Percentiles rank a stretch among this genome's conserved stretches.
Conservation (phyloP, 2,329 filamentous ascomycete species). For the Alternaria brassicicola region DNA sequence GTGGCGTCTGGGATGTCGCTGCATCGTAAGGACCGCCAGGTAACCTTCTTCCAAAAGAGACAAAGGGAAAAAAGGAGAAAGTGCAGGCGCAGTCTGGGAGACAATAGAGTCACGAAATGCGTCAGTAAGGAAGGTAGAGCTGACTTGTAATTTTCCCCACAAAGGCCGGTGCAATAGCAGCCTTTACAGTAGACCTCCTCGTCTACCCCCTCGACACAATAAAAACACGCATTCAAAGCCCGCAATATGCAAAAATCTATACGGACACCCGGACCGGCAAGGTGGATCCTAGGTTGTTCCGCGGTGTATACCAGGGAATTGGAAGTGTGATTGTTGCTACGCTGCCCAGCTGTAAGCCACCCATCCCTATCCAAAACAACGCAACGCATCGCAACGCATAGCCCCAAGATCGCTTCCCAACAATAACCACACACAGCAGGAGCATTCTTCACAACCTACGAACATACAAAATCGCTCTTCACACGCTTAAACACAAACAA, state of each 20-base stretch:
- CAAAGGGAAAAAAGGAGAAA: not conserved
- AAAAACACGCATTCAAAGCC: conserved; percentile 84
- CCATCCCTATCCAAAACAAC: not conserved
- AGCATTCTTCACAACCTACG: conserved; percentile 89
- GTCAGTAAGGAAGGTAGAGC: too few species aligned
- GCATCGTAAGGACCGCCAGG: too few species aligned
- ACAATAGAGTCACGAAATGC: too few species aligned
- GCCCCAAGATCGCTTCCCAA: too few species aligned
- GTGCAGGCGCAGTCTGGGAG: too few species aligned
- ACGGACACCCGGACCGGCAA: conserved; percentile 62
- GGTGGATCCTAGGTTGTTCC: conserved; percentile 64
- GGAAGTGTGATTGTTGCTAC: conserved; percentile 85
- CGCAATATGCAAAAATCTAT: conserved; percentile 73
- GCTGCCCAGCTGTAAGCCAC: conserved; percentile 73
- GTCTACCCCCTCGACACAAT: conserved; percentile 89
- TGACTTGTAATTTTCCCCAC: too few species aligned
- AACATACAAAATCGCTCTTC: conserved; percentile 72
- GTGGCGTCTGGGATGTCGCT: too few species aligned
- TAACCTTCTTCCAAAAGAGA: too few species aligned
- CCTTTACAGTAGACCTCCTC: conserved; percentile 82
- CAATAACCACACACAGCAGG: conserved; percentile 61
- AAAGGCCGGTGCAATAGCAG: conserved; percentile 82
- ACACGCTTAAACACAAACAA: conserved; percentile 54
- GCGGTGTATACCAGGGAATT: conserved; percentile 84
- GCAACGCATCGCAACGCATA: not conserved